Percentiles rank a stretch among this genome's conserved stretches.
Evolutionary conservation across 176 grass and related monocot species (phyloP).

Genomic region (Carex cristatella): DNA sequence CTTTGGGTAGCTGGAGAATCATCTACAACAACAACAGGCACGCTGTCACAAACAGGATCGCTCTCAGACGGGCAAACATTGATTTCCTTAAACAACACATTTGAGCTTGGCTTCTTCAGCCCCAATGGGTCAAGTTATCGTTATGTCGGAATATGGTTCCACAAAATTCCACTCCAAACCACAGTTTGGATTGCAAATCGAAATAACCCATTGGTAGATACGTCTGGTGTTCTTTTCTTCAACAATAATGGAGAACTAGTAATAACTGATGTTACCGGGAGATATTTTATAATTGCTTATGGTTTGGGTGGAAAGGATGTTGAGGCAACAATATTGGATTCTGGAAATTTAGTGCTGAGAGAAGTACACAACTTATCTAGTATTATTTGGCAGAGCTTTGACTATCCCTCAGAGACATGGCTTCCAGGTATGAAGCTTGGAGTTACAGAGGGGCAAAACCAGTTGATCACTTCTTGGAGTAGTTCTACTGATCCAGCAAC

Average conservation of each 20-base stretch:
- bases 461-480: slow-evolving; percentile 22
- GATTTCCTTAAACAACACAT: slow-evolving; percentile 9
- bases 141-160: slow-evolving; percentile 56
- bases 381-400: slow-evolving; percentile 29
- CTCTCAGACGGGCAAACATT: too few relatives aligned
- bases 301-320: background rate
- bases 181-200: slow-evolving; percentile 59
- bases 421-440: slow-evolving; percentile 23
- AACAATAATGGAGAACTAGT: slow-evolving; percentile 35
- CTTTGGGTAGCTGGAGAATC: too few relatives aligned
- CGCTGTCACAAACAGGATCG: too few relatives aligned
- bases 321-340: slow-evolving; percentile 14
- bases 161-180: background rate
- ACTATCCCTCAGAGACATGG: slow-evolving; percentile 22
- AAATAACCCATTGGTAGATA: slow-evolving; percentile 28
- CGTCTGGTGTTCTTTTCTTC: slow-evolving; percentile 34
- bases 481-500: slow-evolving; percentile 14
- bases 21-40: too few relatives aligned
- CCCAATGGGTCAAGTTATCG: slow-evolving; percentile 19
- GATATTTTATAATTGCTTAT: slow-evolving; percentile 11
- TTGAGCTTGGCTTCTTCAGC: slow-evolving; percentile 54
- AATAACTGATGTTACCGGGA: slow-evolving; percentile 28
- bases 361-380: background rate
- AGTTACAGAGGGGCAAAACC: background rate
- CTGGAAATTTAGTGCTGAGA: slow-evolving; percentile 22